Conservation (phyloP, 768 basidiomycete species). For the Hypholoma sublateritium region DNA sequence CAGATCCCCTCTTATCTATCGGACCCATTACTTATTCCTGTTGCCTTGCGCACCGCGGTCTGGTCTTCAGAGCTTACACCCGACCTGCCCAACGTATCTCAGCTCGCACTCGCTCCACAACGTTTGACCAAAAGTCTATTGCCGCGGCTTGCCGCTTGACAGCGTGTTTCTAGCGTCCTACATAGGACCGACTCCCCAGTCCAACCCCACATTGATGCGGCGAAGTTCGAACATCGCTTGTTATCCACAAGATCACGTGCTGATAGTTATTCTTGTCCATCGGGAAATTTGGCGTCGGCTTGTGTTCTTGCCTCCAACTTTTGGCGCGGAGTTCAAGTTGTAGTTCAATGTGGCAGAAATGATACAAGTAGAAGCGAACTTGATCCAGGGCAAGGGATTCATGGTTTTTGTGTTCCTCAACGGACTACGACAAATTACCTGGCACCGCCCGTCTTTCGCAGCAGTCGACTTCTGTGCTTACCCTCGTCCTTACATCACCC, state of each 20-base stretch:
- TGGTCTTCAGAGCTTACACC: neutral
- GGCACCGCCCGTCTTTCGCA: neutral
- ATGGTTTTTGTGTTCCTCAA: conserved; percentile 13
- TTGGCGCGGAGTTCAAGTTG: conserved; percentile 27
- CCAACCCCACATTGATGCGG: no score
- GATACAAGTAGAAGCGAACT: conserved; percentile 10
- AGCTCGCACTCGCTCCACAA: no score
- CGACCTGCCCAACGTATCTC: neutral
- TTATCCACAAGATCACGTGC: conserved; percentile 1
- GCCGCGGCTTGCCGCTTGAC: no score
- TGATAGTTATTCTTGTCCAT: neutral
- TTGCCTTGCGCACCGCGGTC: no score
- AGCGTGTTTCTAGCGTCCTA: no score
- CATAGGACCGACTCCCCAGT: no score
- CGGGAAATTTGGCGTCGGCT: conserved; percentile 6
- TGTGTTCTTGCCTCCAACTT: conserved; percentile 15
- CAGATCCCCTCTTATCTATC: neutral
- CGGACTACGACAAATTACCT: neutral
- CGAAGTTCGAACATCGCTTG: no score
- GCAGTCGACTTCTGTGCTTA: neutral
- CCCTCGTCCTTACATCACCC: neutral
- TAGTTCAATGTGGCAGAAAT: conserved; percentile 16
- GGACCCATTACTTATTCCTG: neutral
- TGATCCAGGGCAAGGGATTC: conserved; percentile 12
- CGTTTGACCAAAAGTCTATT: no score